phyloP scores from a whole-genome alignment of 495 filamentous ascomycete genomes.

The Xanthoparmelia taractica region DNA sequence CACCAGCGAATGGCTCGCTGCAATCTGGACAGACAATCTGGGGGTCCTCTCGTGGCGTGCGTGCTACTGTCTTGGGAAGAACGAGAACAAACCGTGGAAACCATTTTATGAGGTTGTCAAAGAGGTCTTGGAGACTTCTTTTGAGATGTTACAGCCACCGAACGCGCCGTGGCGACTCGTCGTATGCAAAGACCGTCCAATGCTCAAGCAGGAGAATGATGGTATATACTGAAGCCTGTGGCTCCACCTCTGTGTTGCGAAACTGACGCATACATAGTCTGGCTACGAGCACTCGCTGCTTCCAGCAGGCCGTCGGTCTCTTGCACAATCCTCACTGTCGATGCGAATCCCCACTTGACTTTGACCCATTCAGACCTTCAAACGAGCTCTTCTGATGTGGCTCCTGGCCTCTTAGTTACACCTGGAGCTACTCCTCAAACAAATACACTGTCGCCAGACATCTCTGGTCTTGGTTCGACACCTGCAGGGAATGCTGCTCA shows the following conservation, averaged over 20 bases:
- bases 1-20: constrained; percentile 80
- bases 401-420: constrained; percentile 10
- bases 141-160: constrained; percentile 60
- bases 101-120: constrained; percentile 54
- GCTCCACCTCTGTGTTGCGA: constrained; percentile 8
- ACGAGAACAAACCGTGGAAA: constrained; percentile 44
- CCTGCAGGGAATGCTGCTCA: constrained; percentile 21
- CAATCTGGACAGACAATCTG: constrained; percentile 83
- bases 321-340: constrained; percentile 57
- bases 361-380: constrained; percentile 31
- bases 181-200: constrained; percentile 62
- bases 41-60: constrained; percentile 70
- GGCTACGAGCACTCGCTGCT: constrained; percentile 40
- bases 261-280: constrained; percentile 30
- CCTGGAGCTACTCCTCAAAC: constrained; percentile 18
- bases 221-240: constrained; percentile 29
- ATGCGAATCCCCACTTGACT: constrained; percentile 56
- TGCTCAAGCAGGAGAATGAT: constrained; percentile 69
- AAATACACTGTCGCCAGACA: constrained; percentile 19
- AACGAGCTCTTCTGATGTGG: background rate
- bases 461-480: constrained; percentile 12
- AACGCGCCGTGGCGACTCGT: constrained; percentile 76
- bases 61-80: constrained; percentile 69
- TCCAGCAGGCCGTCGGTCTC: constrained; percentile 42
- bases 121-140: constrained; percentile 82